phyloP scores from a whole-genome alignment of 176 grass and related monocot genomes.

The Oryza officinalis region DNA sequence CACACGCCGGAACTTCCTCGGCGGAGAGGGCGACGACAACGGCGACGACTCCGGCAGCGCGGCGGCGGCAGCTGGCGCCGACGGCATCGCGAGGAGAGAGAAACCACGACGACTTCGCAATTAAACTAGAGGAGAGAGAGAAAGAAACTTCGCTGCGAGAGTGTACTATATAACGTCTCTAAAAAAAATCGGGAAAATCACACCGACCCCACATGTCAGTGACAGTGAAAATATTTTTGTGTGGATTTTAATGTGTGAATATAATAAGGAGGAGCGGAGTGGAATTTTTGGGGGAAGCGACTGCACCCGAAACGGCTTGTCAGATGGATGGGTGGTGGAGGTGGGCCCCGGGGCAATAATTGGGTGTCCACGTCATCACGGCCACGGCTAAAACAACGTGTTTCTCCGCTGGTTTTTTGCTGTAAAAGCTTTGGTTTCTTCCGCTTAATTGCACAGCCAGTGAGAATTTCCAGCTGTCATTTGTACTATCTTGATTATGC shows the following conservation, averaged over 20 bases:
- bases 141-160: background rate
- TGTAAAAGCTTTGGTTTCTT: background rate
- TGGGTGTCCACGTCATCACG: constrained; percentile 41
- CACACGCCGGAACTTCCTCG: constrained; percentile 5
- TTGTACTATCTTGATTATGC: background rate
- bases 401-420: background rate
- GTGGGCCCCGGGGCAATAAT: constrained; percentile 43
- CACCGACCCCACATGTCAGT: constrained; percentile 17
- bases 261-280: background rate
- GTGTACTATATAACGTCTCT: background rate
- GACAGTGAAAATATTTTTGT: background rate
- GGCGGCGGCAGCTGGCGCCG: constrained; percentile 29
- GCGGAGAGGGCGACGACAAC: background rate
- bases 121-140: background rate
- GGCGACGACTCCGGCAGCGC: constrained; percentile 1
- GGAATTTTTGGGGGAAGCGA: constrained; percentile 38
- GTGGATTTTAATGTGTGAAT: background rate
- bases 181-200: background rate
- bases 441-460: background rate
- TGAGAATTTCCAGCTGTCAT: background rate
- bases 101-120: background rate
- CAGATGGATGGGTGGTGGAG: constrained; percentile 12
- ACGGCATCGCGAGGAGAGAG: constrained; percentile 33
- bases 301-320: constrained; percentile 32
- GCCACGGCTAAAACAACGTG: background rate